Conservation (phyloP, 75 land plant genomes). For the Picea sitchensis region DNA sequence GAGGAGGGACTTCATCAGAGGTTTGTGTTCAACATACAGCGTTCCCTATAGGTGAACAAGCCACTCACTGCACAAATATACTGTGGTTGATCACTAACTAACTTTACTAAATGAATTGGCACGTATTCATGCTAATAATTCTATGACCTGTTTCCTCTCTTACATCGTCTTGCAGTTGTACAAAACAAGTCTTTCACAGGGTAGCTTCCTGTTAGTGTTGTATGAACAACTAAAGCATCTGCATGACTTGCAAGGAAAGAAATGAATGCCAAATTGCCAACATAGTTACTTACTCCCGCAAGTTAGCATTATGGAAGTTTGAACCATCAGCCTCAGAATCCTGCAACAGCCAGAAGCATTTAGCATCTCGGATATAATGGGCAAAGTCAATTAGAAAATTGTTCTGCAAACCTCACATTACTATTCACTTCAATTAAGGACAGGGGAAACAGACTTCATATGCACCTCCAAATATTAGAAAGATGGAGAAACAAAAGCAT, state of each 20-base stretch:
- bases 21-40: too few relatives aligned
- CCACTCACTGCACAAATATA: too few relatives aligned
- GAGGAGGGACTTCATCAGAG: too few relatives aligned
- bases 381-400: neutral
- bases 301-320: conserved; percentile 78
- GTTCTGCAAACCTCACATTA: neutral
- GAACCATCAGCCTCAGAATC: conserved; percentile 82
- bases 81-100: too few relatives aligned
- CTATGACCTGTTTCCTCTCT: neutral
- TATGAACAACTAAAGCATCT: neutral
- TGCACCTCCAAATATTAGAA: too few relatives aligned
- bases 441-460: neutral
- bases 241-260: neutral
- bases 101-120: neutral
- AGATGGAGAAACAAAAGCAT: too few relatives aligned
- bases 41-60: too few relatives aligned
- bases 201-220: neutral
- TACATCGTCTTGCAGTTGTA: neutral
- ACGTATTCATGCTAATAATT: neutral
- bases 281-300: conserved; percentile 65
- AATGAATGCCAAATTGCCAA: neutral
- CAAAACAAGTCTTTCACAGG: neutral
- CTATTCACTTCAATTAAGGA: conserved; percentile 1
- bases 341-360: conserved; percentile 19
- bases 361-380: neutral